Evolutionary conservation across 106 monocot species (phyloP).

Genomic region (Dactylorhiza incarnata): DNA sequence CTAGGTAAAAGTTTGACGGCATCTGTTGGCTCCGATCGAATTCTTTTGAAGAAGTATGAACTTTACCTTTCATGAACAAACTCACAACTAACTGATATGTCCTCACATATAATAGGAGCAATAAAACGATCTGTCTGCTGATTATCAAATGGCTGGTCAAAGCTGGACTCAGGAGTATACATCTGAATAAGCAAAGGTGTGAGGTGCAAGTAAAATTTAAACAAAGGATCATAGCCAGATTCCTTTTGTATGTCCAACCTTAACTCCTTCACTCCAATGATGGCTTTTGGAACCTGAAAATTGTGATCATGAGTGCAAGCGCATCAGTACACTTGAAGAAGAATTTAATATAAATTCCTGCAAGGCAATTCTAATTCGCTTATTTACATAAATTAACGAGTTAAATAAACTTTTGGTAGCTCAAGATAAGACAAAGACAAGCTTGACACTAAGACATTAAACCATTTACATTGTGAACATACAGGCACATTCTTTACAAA

Average conservation of each 20-base stretch:
- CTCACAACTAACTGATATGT: slow-evolving; percentile 47
- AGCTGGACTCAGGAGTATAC: slow-evolving; percentile 21
- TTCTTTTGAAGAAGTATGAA: not conserved
- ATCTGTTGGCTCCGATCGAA: not conserved
- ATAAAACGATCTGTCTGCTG: slow-evolving; percentile 25
- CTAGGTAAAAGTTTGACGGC: not conserved
- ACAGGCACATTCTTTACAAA: too few relatives aligned
- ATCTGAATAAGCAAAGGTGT: slow-evolving; percentile 49
- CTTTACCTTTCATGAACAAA: slow-evolving; percentile 68
- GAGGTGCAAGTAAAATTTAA: slow-evolving; percentile 54
- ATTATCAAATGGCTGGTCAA: slow-evolving; percentile 23
- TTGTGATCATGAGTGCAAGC: too few relatives aligned
- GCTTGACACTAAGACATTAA: too few relatives aligned
- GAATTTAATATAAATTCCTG: too few relatives aligned
- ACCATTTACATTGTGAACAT: too few relatives aligned
- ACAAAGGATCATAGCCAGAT: slow-evolving; percentile 49
- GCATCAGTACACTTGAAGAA: too few relatives aligned
- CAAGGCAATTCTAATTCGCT: too few relatives aligned
- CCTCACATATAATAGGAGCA: slow-evolving; percentile 53
- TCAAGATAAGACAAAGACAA: too few relatives aligned
- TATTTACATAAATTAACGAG: too few relatives aligned
- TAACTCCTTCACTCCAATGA: slow-evolving; percentile 63
- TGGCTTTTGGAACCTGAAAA: slow-evolving; percentile 50
- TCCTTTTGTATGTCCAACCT: slow-evolving; percentile 49
- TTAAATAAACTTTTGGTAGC: too few relatives aligned